Evolutionary conservation across 2,329 filamentous ascomycete species (phyloP).

Genomic region (Trichoderma simmonsii): DNA sequence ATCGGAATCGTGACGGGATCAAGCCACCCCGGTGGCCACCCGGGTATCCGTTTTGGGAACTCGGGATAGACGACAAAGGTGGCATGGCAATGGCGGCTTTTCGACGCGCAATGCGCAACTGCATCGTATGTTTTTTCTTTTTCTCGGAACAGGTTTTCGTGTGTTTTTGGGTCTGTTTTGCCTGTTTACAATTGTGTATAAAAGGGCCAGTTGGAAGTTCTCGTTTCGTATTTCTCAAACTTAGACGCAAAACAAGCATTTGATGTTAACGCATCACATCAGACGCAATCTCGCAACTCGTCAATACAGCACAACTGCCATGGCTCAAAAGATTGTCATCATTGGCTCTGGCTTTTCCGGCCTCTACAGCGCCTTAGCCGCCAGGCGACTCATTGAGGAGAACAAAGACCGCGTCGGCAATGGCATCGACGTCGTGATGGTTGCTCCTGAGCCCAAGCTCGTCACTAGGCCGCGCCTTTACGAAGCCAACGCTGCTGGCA

Average conservation of each 20-base stretch:
- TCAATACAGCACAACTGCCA: not conserved
- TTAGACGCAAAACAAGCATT: not conserved
- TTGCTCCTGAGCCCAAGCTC: constrained; percentile 33
- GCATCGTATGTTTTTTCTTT: not conserved
- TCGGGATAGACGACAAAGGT: not conserved
- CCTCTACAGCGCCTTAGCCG: constrained; percentile 36
- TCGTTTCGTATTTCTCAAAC: not conserved
- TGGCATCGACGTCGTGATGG: constrained; percentile 30
- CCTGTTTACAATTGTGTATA: not conserved
- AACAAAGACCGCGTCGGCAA: not conserved
- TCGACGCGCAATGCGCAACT: not conserved
- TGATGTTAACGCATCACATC: not conserved
- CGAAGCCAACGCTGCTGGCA: constrained; percentile 28
- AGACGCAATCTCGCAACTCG: not conserved
- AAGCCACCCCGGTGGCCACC: not conserved
- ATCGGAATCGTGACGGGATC: not conserved
- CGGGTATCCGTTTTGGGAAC: constrained; percentile 1
- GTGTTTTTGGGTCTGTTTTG: not conserved
- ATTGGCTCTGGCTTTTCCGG: constrained; percentile 38
- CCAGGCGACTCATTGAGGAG: constrained; percentile 31
- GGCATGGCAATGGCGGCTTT: not conserved
- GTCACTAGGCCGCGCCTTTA: constrained; percentile 36
- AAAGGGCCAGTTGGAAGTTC: not conserved
- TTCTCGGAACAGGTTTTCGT: not conserved
- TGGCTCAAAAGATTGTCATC: constrained; percentile 5